Percentiles rank a stretch among this genome's conserved stretches.
phyloP scores from a whole-genome alignment of 805 yeast genomes.

The Pichia insulana region DNA sequence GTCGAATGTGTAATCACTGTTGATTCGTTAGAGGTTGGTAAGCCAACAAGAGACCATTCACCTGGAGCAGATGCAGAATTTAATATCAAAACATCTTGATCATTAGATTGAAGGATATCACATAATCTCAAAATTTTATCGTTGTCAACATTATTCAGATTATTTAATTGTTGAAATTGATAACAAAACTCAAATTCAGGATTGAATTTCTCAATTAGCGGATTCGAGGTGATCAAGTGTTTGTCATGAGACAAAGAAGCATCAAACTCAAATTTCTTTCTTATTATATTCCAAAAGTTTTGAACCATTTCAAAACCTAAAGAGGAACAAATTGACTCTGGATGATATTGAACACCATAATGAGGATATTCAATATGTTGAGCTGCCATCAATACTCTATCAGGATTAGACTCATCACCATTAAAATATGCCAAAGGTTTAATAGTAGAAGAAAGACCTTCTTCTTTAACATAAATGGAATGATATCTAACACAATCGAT shows the following conservation, averaged over 20 bases:
- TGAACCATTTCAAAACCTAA: slow-evolving; percentile 49
- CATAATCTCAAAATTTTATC: slow-evolving; percentile 32
- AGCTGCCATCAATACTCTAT: slow-evolving; percentile 67
- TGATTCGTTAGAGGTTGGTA: slow-evolving; percentile 41
- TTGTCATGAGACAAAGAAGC: slow-evolving; percentile 8
- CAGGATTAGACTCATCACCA: slow-evolving; percentile 26
- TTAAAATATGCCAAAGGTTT: slow-evolving; percentile 54
- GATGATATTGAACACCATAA: slow-evolving; percentile 95
- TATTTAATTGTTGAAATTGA: slow-evolving; percentile 11
- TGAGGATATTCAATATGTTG: slow-evolving; percentile 54
- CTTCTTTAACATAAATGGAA: slow-evolving; percentile 51
- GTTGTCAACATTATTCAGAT: not conserved
- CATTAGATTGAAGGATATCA: slow-evolving; percentile 30
- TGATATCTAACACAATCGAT: slow-evolving; percentile 83
- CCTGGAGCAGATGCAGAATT: slow-evolving; percentile 84
- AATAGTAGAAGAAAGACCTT: slow-evolving; percentile 22
- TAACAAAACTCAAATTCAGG: slow-evolving; percentile 8
- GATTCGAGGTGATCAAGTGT: slow-evolving; percentile 18
- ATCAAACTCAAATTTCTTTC: not conserved
- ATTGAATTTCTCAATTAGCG: slow-evolving; percentile 17
- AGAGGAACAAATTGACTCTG: slow-evolving; percentile 84
- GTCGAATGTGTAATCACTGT: slow-evolving; percentile 56
- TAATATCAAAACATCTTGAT: slow-evolving; percentile 47
- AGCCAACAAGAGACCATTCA: slow-evolving; percentile 77
- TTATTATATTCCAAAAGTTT: slow-evolving; percentile 47